Evolutionary conservation across 106 monocot species (phyloP), one percentile per base, ranked within the genome.

Genomic region (Ottelia alismoides): DNA sequence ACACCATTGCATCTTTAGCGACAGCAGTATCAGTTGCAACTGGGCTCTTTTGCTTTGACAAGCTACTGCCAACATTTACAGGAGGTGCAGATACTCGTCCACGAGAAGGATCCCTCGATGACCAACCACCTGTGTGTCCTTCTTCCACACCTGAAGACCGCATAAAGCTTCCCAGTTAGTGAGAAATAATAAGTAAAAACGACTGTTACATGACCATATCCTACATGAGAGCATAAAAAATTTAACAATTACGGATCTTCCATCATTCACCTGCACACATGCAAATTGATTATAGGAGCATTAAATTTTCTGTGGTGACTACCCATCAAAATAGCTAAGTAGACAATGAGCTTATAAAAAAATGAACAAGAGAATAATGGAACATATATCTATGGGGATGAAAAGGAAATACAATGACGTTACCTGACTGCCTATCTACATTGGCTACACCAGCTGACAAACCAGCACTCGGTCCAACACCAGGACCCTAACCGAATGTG

Each of bases 11-110:
- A 45, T 98, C 90, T 70, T 82, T 89, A 0, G 78, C 22, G 22
- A 55, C 54, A 45, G 59, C 19, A 49, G 69, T 61, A 63, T 89
- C 96, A 69, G 69, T 73, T 63, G 47, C 61, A 22, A 79, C 60
- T 24, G 85, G 82, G 31, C 27, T 81, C 67, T 98, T 98, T 51
- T 90, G 76, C 69, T 86, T 98, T 18, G 75, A 79, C 35, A 80
- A 64, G 64, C 77, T 73, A 26, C 74, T 74, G 29, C 74, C 75
- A 20, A 74, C 51, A 62, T 75, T 85, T 58, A 69, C 49, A 40
- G 68, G 70, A 18, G 75, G 80, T 28, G 51, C 63, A 30, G 85
- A 55, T 28, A 55, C 53, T 47, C 73, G 82, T 22, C 79, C 71
- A 44, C 79, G 76, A 53, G 76, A 76, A n/a, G 80, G 64, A 26